Evolutionary conservation across 805 yeast genomes (phyloP).

Genomic region (Zygosaccharomyces gambellarensis): DNA sequence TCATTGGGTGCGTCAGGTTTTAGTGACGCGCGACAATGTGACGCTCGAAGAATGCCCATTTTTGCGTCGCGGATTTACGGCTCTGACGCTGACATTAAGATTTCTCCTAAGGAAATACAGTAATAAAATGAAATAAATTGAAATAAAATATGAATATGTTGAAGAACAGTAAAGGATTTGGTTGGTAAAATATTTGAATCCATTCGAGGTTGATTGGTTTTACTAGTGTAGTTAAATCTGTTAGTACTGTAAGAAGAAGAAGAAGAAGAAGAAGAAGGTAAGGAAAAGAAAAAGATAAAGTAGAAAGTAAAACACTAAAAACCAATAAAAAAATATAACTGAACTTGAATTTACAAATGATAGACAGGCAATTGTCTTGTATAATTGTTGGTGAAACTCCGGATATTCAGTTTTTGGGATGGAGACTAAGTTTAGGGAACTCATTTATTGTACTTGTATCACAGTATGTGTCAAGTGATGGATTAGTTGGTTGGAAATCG

Average conservation of each 20-base stretch:
- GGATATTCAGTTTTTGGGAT: conserved; percentile 30
- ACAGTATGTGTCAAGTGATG: conserved; percentile 30
- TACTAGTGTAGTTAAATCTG: background rate
- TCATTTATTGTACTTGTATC: conserved; percentile 30
- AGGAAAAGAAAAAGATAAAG: background rate
- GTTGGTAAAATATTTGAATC: background rate
- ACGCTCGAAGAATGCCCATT: background rate
- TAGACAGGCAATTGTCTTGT: conserved; percentile 14
- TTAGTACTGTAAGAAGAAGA: too few species aligned
- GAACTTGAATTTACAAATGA: background rate
- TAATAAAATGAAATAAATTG: background rate
- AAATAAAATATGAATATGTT: background rate
- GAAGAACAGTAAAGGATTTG: background rate
- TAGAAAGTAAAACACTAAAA: background rate
- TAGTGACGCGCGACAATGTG: conserved; percentile 3
- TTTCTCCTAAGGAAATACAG: background rate
- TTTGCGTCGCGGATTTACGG: conserved; percentile 5
- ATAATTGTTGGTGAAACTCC: conserved; percentile 33
- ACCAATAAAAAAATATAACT: background rate
- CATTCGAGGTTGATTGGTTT: background rate
- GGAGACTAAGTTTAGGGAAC: conserved; percentile 34
- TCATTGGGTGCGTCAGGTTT: background rate
- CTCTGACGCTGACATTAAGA: background rate
- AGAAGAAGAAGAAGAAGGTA: background rate
- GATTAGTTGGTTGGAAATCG: conserved; percentile 34